Conservation (phyloP, 805 yeast genomes). For the Debaryomyces castellii region DNA sequence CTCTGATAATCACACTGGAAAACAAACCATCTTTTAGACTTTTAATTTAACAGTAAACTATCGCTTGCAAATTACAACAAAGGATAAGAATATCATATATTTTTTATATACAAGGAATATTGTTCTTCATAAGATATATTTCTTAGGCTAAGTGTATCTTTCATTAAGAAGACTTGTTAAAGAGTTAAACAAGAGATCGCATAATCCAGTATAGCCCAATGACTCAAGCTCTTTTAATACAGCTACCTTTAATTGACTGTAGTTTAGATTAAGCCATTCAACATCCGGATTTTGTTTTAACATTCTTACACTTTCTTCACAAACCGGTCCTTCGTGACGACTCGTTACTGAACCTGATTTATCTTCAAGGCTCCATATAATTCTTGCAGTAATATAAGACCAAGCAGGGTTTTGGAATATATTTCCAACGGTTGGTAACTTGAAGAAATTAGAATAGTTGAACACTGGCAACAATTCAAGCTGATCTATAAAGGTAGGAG, state of each 20-base stretch:
- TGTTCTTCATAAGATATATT: no score
- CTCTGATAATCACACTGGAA: no score
- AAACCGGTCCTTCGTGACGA: conserved; percentile 54
- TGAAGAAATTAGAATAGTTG: conserved; percentile 29
- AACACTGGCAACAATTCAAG: conserved; percentile 29
- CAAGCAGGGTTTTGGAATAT: conserved; percentile 54
- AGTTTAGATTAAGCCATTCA: conserved; percentile 38
- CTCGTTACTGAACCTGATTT: conserved; percentile 22
- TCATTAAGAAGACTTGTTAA: conserved; percentile 45
- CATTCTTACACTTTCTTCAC: conserved; percentile 38
- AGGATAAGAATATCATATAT: no score
- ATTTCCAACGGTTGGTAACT: conserved; percentile 33
- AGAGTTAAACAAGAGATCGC: conserved; percentile 52
- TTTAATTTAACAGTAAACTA: no score
- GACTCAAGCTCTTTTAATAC: conserved; percentile 43
- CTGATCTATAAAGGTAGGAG: conserved; percentile 28
- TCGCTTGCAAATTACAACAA: no score
- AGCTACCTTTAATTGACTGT: conserved; percentile 46
- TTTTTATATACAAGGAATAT: no score
- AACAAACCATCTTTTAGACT: no score
- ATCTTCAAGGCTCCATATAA: conserved; percentile 50
- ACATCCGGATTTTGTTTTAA: conserved; percentile 25
- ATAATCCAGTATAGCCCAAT: conserved; percentile 48
- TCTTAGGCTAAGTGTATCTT: neutral
- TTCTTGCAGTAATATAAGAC: conserved; percentile 41